phyloP scores from a whole-genome alignment of 2,329 filamentous ascomycete genomes.

The Macrophomina pseudophaseolina region DNA sequence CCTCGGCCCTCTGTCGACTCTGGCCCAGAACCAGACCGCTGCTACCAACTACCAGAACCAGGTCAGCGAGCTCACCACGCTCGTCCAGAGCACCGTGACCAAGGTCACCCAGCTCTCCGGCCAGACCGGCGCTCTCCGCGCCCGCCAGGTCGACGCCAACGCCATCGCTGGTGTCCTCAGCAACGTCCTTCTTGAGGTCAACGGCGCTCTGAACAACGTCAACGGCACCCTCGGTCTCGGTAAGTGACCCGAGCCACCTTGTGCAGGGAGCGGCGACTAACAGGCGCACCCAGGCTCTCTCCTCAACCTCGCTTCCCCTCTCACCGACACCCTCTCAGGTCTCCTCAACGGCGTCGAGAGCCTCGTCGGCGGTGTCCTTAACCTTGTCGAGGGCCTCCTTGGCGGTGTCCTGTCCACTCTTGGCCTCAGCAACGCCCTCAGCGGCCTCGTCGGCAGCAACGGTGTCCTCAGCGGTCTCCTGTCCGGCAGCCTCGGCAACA shows the following conservation, averaged over 20 bases:
- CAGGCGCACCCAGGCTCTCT: neutral
- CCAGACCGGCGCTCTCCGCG: neutral
- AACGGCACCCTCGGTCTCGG: constrained; percentile 20
- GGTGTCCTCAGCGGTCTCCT: constrained; percentile 10
- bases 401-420: constrained; percentile 14
- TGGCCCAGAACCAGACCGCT: constrained; percentile 20
- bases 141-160: neutral
- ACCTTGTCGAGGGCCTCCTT: constrained; percentile 18
- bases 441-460: neutral
- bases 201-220: constrained; percentile 21
- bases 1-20: constrained; percentile 9
- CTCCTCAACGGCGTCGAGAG: constrained; percentile 11
- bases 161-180: constrained; percentile 16
- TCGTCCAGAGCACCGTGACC: constrained; percentile 3
- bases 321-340: constrained; percentile 16
- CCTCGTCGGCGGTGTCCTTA: constrained; percentile 15
- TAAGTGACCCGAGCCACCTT: neutral
- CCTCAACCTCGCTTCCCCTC: constrained; percentile 13
- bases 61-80: neutral
- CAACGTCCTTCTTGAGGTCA: constrained; percentile 23
- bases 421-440: constrained; percentile 12
- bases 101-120: constrained; percentile 7
- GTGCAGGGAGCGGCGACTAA: neutral
- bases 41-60: constrained; percentile 8
- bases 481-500: neutral